phyloP scores from a whole-genome alignment of 306 rosid species.

The Mucuna pruriens region DNA sequence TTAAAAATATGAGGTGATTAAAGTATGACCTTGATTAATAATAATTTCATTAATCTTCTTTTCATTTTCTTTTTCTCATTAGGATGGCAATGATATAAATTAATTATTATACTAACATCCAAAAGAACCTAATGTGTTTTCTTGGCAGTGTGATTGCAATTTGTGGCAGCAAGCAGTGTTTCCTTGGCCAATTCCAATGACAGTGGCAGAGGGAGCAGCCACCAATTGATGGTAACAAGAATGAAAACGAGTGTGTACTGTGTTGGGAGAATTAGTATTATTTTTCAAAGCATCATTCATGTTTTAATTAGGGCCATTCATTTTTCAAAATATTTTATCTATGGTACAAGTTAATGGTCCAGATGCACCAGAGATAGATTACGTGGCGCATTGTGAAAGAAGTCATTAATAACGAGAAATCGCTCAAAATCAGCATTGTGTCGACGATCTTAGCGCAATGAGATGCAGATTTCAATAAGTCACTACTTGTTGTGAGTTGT shows the following conservation, averaged over 20 bases:
- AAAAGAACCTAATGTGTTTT: neutral
- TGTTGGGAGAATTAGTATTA: neutral
- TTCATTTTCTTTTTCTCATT: too few relatives aligned
- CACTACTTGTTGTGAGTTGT: neutral
- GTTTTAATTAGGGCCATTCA: neutral
- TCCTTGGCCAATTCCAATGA: neutral
- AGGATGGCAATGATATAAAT: too few relatives aligned
- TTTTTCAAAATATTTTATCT: neutral
- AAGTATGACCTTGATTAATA: too few relatives aligned
- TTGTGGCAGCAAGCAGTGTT: too few relatives aligned
- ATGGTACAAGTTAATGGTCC: neutral
- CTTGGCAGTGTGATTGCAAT: neutral
- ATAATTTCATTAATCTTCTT: too few relatives aligned
- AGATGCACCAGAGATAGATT: neutral
- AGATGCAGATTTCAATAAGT: neutral
- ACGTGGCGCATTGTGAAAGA: neutral
- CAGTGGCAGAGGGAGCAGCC: too few relatives aligned
- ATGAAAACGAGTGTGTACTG: neutral
- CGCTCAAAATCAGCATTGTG: neutral
- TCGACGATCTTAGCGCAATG: slow-evolving; percentile 8
- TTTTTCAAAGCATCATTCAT: neutral
- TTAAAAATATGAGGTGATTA: too few relatives aligned
- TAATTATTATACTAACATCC: neutral
- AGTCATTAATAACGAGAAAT: neutral
- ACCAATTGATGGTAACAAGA: neutral